A percentile compares a stretch with the other conserved stretches of the same genome.
Conservation (phyloP, 495 filamentous ascomycete species). For the Echria macrotheca region DNA sequence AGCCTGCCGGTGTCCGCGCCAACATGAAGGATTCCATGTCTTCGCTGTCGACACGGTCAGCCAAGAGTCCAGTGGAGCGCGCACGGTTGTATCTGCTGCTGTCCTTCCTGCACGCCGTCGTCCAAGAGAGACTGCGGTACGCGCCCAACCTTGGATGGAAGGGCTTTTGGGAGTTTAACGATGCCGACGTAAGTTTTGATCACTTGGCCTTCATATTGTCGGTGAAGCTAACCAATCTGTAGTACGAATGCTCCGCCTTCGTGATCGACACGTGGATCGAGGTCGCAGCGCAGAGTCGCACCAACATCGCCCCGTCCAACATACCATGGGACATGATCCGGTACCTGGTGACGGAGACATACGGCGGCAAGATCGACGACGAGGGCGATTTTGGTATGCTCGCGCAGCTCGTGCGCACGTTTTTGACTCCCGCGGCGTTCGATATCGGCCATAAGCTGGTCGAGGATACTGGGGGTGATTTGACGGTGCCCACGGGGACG, state of each 20-base stretch:
- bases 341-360: conserved; percentile 85
- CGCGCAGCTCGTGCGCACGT: conserved; percentile 60
- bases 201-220: not conserved
- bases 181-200: conserved; percentile 79
- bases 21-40: conserved; percentile 98
- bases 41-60: conserved; percentile 68
- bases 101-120: conserved; percentile 91
- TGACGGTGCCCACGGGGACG: conserved; percentile 74
- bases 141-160: conserved; percentile 95
- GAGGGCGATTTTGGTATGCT: conserved; percentile 77
- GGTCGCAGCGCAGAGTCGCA: conserved; percentile 68
- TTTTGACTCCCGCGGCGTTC: conserved; percentile 82
- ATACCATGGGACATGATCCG: conserved; percentile 97
- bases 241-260: conserved; percentile 96
- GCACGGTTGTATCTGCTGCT: conserved; percentile 86
- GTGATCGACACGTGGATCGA: conserved; percentile 97
- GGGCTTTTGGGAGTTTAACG: conserved; percentile 99
- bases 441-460: conserved; percentile 89
- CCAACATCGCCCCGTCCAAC: conserved; percentile 87
- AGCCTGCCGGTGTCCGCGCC: conserved; percentile 90
- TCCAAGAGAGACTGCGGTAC: conserved; percentile 93
- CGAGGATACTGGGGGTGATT: conserved; percentile 43
- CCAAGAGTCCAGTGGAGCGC: conserved; percentile 83
- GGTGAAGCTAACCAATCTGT: conserved; percentile 5
- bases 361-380: conserved; percentile 96